Evolutionary conservation across 306 rosid species (phyloP), one percentile per base, ranked within the genome.

Genomic region (Styphnolobium japonicum): DNA sequence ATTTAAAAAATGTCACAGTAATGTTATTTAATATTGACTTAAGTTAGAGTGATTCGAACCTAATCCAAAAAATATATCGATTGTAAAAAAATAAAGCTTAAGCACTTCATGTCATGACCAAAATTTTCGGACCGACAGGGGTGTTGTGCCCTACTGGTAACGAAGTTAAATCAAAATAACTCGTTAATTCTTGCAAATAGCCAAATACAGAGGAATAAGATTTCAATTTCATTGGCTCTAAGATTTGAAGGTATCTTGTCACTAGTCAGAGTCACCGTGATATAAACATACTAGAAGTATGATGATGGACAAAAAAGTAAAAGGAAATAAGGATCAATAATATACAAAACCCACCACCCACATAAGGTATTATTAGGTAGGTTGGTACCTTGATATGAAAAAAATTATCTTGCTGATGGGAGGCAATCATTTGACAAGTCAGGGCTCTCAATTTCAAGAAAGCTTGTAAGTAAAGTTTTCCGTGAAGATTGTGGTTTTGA

Each of bases 391-490:
- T 82, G 1, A 67, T 34, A 22, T 67, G 21, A 33, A 43, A 16
- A 74, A 48, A 55, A 71, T 83, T 84, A 93, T 83, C 98, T 93
- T 52, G 98, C 93, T 46, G 97, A 89, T 63, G 98, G 98, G 80
- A 91, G 88, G 82, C 84, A 83, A 42, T 82, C 87, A 45, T 88
- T 85, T 33, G 98, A 86, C 49, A 89, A 80, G 81, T 91, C 94
- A 34, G 96, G 96, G 86, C 89, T 90, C 85, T 93, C 99, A 40
- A 93, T 91, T 71, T 93, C 99, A 3, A 95, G 98, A 79, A 95
- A 95, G 79, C 93, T 90, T 37, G 98, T 87, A 16, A 95, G 97
- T 66, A 95, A 71, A 29, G 99, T 95, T 87, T 95, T 95, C 68
- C 99, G 85, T 34, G 98, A 85, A 45, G 96, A 75, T 42, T 88